Evolutionary conservation across 75 land plant genomes (phyloP).

Genomic region (Sequoia sempervirens): DNA sequence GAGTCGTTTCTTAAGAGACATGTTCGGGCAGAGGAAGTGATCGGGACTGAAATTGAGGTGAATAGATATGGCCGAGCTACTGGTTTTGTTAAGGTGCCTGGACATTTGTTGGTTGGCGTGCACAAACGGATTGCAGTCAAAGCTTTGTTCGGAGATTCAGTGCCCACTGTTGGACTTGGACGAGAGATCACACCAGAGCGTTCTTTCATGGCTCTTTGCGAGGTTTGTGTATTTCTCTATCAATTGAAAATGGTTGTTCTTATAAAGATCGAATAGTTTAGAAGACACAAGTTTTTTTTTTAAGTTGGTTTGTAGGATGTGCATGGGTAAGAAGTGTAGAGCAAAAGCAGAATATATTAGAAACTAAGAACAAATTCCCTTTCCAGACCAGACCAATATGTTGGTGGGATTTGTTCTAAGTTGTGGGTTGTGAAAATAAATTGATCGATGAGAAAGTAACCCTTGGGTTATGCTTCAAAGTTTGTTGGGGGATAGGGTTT

Average conservation of each 20-base stretch:
- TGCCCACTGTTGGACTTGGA: conserved; percentile 55
- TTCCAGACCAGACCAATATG: no score
- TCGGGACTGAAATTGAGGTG: conserved; percentile 76
- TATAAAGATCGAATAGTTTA: no score
- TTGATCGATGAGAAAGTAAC: no score
- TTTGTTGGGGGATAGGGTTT: no score
- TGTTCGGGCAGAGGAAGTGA: conserved; percentile 64
- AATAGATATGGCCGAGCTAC: conserved; percentile 65
- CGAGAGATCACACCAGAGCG: conserved; percentile 15
- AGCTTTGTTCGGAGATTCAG: conserved; percentile 28
- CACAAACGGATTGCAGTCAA: conserved; percentile 20
- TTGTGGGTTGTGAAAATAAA: not conserved
- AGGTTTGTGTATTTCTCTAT: conserved; percentile 31
- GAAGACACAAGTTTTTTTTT: no score
- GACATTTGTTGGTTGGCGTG: conserved; percentile 17
- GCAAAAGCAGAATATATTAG: no score
- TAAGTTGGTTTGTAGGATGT: no score
- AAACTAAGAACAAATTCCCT: no score
- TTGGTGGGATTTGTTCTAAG: no score
- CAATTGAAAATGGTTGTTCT: no score
- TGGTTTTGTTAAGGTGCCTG: conserved; percentile 50
- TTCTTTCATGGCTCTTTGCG: conserved; percentile 48
- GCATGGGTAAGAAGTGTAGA: no score
- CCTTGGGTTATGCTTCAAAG: no score
- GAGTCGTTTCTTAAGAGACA: conserved; percentile 80